phyloP scores from a whole-genome alignment of 768 basidiomycete species.

The Xerocomus potaroensis region DNA sequence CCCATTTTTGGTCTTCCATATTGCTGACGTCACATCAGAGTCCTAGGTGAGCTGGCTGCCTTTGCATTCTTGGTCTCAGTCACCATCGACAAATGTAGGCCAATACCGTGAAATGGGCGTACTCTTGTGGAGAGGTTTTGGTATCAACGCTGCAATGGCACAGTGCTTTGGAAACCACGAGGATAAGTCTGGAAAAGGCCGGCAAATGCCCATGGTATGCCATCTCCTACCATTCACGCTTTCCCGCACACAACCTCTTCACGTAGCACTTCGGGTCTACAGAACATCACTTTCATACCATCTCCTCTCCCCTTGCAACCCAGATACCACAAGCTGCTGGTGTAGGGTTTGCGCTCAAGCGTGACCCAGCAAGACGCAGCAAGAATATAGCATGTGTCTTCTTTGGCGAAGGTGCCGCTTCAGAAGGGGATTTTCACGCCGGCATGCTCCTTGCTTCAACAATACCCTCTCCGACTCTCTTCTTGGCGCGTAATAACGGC shows the following conservation, averaged over 20 bases:
- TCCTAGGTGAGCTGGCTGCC: slow-evolving; percentile 56
- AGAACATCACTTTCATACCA: slow-evolving; percentile 85
- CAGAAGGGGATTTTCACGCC: slow-evolving; percentile 95
- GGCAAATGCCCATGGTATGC: slow-evolving; percentile 90
- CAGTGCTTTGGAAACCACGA: slow-evolving; percentile 89
- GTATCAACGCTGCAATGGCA: slow-evolving; percentile 76
- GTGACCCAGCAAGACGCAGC: slow-evolving; percentile 62
- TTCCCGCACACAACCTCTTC: slow-evolving; percentile 3
- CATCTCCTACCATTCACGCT: neutral
- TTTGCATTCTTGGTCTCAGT: neutral
- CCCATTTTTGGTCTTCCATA: neutral
- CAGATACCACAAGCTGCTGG: slow-evolving; percentile 96
- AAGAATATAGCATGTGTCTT: slow-evolving; percentile 82
- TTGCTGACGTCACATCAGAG: slow-evolving; percentile 39
- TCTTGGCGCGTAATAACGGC: slow-evolving; percentile 79
- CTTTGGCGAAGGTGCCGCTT: slow-evolving; percentile 93
- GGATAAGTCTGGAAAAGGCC: slow-evolving; percentile 76
- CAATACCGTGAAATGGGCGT: slow-evolving; percentile 96
- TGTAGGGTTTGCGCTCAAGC: slow-evolving; percentile 83
- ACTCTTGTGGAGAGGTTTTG: slow-evolving; percentile 82
- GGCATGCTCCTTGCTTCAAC: slow-evolving; percentile 79
- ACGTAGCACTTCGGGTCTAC: slow-evolving; percentile 80
- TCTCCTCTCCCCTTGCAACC: slow-evolving; percentile 89
- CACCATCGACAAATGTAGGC: slow-evolving; percentile 38
- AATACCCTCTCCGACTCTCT: slow-evolving; percentile 68